phyloP scores from a whole-genome alignment of 2,329 filamentous ascomycete species.

The Aspergillus sp. region DNA sequence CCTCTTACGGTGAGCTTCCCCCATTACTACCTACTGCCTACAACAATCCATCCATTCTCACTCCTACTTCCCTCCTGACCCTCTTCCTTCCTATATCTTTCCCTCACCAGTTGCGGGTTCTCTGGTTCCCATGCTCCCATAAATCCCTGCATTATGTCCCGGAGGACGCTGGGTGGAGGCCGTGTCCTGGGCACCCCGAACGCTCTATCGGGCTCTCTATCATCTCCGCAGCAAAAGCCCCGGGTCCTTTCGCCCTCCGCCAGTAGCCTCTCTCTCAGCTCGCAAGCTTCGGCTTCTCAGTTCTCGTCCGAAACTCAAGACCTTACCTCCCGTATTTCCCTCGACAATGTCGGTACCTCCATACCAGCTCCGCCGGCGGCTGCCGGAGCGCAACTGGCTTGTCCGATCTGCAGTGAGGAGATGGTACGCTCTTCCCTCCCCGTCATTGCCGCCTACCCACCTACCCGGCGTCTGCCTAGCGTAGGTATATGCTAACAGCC shows the following conservation, averaged over 20 bases:
- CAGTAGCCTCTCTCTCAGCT: conserved; percentile 76
- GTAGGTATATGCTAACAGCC: conserved; percentile 9
- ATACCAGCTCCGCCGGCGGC: conserved; percentile 50
- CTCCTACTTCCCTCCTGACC: not conserved
- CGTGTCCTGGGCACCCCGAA: conserved; percentile 85
- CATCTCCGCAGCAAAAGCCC: conserved; percentile 39
- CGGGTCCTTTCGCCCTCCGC: conserved; percentile 59
- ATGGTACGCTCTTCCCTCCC: conserved; percentile 63
- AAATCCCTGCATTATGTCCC: conserved; percentile 61
- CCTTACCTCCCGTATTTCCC: conserved; percentile 74
- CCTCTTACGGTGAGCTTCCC: too few species aligned
- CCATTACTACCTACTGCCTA: too few species aligned
- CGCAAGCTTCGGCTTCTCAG: conserved; percentile 69
- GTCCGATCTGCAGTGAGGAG: conserved; percentile 97
- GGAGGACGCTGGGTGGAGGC: conserved; percentile 85
- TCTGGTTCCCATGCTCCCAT: conserved; percentile 34
- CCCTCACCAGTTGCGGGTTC: conserved; percentile 12
- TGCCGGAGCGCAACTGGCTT: conserved; percentile 69
- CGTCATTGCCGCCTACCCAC: not conserved
- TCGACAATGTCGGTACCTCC: conserved; percentile 58
- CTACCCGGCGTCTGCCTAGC: not conserved
- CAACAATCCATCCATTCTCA: not conserved
- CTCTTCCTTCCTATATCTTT: not conserved
- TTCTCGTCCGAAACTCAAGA: conserved; percentile 72
- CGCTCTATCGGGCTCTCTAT: conserved; percentile 58